phyloP scores from a whole-genome alignment of 345 rosid genomes.

The Jatropha curcas region DNA sequence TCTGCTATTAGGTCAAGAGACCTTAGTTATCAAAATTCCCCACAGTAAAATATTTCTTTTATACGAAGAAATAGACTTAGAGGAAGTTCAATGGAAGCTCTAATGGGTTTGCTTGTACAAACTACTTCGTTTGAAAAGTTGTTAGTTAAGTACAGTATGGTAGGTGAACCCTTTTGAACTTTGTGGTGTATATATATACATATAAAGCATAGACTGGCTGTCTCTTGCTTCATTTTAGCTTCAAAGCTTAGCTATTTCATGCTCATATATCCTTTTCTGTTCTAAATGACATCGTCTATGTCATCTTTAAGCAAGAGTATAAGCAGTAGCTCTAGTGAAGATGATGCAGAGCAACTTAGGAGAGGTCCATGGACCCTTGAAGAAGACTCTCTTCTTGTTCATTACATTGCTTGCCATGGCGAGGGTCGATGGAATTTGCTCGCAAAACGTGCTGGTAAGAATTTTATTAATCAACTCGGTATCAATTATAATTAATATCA shows the following conservation, averaged over 20 bases:
- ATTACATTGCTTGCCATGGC: conserved; percentile 77
- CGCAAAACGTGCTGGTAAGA: conserved; percentile 79
- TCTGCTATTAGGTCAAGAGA: neutral
- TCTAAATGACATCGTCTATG: conserved; percentile 8
- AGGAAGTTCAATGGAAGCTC: conserved; percentile 29
- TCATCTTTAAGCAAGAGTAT: conserved; percentile 20
- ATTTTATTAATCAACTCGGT: too few species aligned
- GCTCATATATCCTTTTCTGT: too few species aligned
- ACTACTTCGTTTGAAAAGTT: conserved; percentile 31
- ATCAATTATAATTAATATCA: too few species aligned
- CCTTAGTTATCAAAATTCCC: neutral
- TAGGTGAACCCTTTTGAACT: conserved; percentile 18
- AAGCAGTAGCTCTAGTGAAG: neutral
- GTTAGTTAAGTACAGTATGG: conserved; percentile 15
- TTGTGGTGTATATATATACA: neutral
- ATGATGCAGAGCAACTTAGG: conserved; percentile 46
- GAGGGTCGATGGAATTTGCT: conserved; percentile 97
- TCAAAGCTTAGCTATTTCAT: neutral
- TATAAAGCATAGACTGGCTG: too few species aligned
- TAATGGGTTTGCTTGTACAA: conserved; percentile 10
- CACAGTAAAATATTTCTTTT: neutral
- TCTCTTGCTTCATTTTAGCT: conserved; percentile 1
- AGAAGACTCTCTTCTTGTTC: conserved; percentile 81
- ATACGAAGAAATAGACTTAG: neutral
- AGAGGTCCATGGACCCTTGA: conserved; percentile 95